Base-by-base conservation (phyloP, 2,329 filamentous ascomycete genomes). In the Ophiognomonia clavigignenti-juglandacearum region DNA sequence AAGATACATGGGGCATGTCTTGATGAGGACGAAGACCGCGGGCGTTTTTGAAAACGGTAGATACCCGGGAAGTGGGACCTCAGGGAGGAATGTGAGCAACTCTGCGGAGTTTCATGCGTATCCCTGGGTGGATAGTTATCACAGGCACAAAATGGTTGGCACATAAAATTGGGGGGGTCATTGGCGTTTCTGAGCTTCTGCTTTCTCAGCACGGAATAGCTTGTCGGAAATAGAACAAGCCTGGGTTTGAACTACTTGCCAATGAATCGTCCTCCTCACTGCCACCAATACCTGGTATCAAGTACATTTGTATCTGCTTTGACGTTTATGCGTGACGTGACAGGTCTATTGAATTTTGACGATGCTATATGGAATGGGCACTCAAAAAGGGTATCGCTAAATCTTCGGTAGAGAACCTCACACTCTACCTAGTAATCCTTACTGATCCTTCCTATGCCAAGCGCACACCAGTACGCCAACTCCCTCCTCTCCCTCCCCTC, bases 391-490 rank as follows among this genome's bases (percentile, higher is more conserved):
- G 69, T 73, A 74, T 75, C 68, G 61, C 62, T 59, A 54, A 55
- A 26, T 22, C 26, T 10, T 13, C 4, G 8, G 7, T 24, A 9
- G 14, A 2, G 10, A 13, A 6, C 22, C 43, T 54, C 53, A 37
- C 9, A 10, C 37, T 10, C 4, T 26, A 45, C 54, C 55, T 63
- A 23, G 7, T 44, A 69, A 47, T 72, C 67, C 61, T 74, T 72
- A 55, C 70, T 78, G 59, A 97, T 93, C 59, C 83, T 83, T 9
- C 93, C 93, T 48, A 95, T 79, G 4, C 92, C 92, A 29, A 97
- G 72, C 18, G 95, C 90, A 69, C 88, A 90, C 93, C 93, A 98
- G 67, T 96, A 97, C 46, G 90, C 90, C 66, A 97, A 70, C 63
- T 97, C 93, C 60, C 86, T 80, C 71, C 83, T 92, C 67, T 92